Conservation (phyloP, 805 yeast genomes). For the Cyberlindnera galapagoensis region DNA sequence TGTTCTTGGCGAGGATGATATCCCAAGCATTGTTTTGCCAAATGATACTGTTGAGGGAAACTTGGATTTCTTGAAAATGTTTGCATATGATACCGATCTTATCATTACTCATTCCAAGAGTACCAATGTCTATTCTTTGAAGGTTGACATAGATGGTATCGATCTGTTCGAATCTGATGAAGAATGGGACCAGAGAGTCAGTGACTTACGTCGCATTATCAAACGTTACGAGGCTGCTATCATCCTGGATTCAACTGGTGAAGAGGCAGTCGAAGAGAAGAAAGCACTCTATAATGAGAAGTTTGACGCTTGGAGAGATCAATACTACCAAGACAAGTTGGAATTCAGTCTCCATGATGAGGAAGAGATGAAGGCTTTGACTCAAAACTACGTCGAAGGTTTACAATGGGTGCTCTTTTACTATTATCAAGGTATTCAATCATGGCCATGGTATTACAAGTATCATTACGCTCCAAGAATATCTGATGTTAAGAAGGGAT, state of each 20-base stretch:
- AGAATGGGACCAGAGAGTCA: slow-evolving; percentile 48
- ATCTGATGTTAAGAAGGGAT: slow-evolving; percentile 74
- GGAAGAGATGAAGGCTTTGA: slow-evolving; percentile 51
- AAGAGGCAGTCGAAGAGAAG: slow-evolving; percentile 38
- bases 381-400: slow-evolving; percentile 86
- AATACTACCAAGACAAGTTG: slow-evolving; percentile 80
- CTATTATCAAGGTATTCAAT: slow-evolving; percentile 84
- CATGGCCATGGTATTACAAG: slow-evolving; percentile 93
- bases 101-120: slow-evolving; percentile 59
- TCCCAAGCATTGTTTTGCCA: slow-evolving; percentile 43
- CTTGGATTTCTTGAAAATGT: slow-evolving; percentile 52
- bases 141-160: slow-evolving; percentile 68
- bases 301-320: slow-evolving; percentile 76
- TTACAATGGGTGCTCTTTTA: slow-evolving; percentile 94
- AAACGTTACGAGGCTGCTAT: slow-evolving; percentile 61
- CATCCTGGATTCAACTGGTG: slow-evolving; percentile 50
- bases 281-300: slow-evolving; percentile 65
- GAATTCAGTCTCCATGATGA: slow-evolving; percentile 54
- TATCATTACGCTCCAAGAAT: slow-evolving; percentile 94
- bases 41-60: slow-evolving; percentile 33
- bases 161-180: slow-evolving; percentile 62
- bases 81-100: slow-evolving; percentile 63
- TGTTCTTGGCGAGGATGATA: slow-evolving; percentile 25
- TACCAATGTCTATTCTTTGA: slow-evolving; percentile 48
- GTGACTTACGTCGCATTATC: slow-evolving; percentile 44